These are phyloP conservation scores for Nasturtium officinale DNA, from an alignment of 345 rosid genomes.

Conservation along the genomic window DNA sequence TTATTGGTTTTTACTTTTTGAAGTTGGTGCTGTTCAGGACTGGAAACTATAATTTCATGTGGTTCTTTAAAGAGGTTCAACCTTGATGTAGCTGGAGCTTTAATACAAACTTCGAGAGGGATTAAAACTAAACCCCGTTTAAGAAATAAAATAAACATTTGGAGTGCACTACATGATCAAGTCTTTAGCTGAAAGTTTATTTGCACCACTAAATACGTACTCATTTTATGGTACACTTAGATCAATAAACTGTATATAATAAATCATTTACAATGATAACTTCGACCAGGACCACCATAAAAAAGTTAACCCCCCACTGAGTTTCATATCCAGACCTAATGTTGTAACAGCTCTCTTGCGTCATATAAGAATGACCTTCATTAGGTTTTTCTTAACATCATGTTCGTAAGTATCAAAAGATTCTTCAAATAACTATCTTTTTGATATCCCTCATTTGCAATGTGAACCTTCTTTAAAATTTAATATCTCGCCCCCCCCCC, in stretches of 20 bases:
- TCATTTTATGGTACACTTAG: neutral
- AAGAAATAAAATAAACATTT: neutral
- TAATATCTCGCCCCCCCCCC: constrained; percentile 59
- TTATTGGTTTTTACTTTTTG: too few relatives aligned
- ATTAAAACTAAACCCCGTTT: too few relatives aligned
- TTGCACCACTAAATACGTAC: too few relatives aligned
- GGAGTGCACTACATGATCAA: too few relatives aligned
- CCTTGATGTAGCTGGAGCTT: neutral
- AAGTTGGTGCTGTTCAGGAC: too few relatives aligned
- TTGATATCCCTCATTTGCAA: neutral
- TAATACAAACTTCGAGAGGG: neutral
- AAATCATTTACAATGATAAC: neutral
- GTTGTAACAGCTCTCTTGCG: neutral
- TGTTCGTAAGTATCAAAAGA: neutral
- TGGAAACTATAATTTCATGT: too few relatives aligned
- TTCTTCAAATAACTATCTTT: neutral
- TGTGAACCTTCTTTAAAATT: constrained; percentile 25
- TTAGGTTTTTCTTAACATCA: neutral
- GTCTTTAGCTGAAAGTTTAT: neutral
- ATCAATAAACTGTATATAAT: too few relatives aligned
- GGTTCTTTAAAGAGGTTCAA: neutral
- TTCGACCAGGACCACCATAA: neutral
- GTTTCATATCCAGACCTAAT: neutral
- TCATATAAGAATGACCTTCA: neutral
- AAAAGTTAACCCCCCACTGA: neutral